Base-by-base conservation (phyloP, 441 rosid genomes). In the Euphorbia schlechtendalii region DNA sequence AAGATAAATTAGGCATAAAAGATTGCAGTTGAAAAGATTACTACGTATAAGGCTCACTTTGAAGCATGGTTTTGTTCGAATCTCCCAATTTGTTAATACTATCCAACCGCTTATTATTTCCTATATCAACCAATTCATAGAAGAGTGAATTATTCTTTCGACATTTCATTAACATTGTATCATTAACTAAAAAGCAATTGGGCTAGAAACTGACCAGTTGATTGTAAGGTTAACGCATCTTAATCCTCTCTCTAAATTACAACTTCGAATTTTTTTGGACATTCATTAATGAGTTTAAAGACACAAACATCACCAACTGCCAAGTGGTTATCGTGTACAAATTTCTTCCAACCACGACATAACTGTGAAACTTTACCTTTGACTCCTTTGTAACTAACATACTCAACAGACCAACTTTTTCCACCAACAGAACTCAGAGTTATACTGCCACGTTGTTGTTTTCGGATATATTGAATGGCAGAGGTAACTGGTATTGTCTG, bases 241-340 rank as follows among this genome's bases (percentile, higher is more conserved):
- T 64, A 8, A 6, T 1, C 59, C 4, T 27, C 2, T 27, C 51
- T 20, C 18, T 13, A 36, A 58, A 74, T 61, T 58, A 14, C 0
- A 0, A 49, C 74, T 49, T 49, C 32, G 2, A 66, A 28, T 41
- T 40, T 6, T 20, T 28, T 5, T 20, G 17, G 6, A 12, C 12
- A 24, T 13, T 3, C 34, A 25, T 67, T 46, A 25, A 55, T 43
- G 34, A 76, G 65, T 71, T 79, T 68, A 56, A 76, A 76, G 10
- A 20, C n/a, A n/a, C n/a, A n/a, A n/a, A n/a, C n/a, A n/a, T n/a
- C n/a, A n/a, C n/a, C n/a, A n/a, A n/a, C n/a, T 43, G 9, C 80
- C 71, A 13, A 64, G 14, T 43, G 48, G 14, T 43, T 43, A 1
- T 43, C 48, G 12, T 43, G 3, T 1, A 11, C 48, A 43, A 43